Evolutionary conservation across 768 basidiomycete genomes (phyloP), one percentile per base, ranked within the genome.

Genomic region (Paxillus rubicundulus): DNA sequence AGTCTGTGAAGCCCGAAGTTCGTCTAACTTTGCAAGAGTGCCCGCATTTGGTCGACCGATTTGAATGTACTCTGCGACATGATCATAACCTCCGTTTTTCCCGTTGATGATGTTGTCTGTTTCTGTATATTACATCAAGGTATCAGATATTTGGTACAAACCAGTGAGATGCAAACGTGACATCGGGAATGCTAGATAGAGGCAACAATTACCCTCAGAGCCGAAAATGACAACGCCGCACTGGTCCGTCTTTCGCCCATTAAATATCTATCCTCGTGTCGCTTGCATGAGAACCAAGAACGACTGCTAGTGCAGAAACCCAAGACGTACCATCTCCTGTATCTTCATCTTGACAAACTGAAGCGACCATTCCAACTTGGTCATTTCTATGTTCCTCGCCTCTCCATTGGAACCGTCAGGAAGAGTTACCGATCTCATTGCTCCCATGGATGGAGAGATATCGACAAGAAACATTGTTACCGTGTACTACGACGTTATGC

Each of bases 381-480:
- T 82, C 71, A 87, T 84, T 59, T 89, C 77, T 34, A 77, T 70
- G 13, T 74, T 71, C 41, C 72, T 73, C 33, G 70, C 61, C 56
- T 84, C 78, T 43, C 81, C 82, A 34, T 79, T 70, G 12, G 79
- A 71, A 21, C 78, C 79, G 28, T 74, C 71, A 4, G 82, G 75
- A 20, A 86, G 64, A 37, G 85, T 75, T 37, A 92, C 77, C 1
- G 73, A 77, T 48, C 83, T 74, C 45, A 72, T 64, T 48, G 78
- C 79, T 17, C 80, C 86, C 95, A 97, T 98, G 39, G 92, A 85
- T 49, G 86, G 79, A 12, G 92, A 94, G 43, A 87, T 74, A 76
- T 98, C 95, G 60, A 98, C 72, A 61, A 96, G 79, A 65, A 93
- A 97, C 81, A 92, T 86, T 18, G 87, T 89, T 1, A 89, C 89